Conservation (phyloP, 768 basidiomycete genomes). For the Amanita muscaria region DNA sequence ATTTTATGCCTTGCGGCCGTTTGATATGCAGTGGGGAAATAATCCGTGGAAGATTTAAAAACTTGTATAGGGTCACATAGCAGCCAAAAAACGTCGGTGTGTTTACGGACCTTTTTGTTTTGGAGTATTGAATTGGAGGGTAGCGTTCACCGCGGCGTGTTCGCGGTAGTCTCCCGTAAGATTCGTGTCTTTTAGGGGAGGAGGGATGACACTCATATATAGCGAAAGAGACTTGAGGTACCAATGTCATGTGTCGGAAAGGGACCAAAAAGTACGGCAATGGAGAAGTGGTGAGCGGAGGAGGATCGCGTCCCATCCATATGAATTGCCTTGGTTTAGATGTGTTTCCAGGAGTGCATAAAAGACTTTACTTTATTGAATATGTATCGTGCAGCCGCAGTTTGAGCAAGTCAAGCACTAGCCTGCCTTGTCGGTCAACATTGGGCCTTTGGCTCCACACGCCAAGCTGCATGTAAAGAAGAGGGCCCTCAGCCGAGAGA, state of each 20-base stretch:
- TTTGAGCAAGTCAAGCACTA: conserved; percentile 17
- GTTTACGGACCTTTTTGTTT: no score
- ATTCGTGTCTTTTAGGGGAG: no score
- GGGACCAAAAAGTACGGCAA: conserved; percentile 45
- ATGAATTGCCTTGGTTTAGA: conserved; percentile 32
- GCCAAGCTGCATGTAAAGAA: conserved; percentile 11
- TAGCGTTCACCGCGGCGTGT: no score
- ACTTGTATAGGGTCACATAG: no score
- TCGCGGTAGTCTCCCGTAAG: no score
- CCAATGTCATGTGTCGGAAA: neutral
- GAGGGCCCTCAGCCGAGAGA: conserved; percentile 14
- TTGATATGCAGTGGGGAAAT: no score
- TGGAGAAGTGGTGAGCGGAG: conserved; percentile 55
- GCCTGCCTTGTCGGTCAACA: conserved; percentile 17
- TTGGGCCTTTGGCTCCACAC: conserved; percentile 9
- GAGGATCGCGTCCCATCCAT: conserved; percentile 56
- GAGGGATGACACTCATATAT: no score
- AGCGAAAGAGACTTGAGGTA: no score
- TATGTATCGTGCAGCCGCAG: conserved; percentile 18
- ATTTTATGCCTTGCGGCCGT: no score
- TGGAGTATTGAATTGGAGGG: no score
- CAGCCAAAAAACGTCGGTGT: no score
- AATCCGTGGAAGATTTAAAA: no score
- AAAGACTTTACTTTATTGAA: conserved; percentile 19
- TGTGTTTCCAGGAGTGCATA: neutral